phyloP scores from a whole-genome alignment of 352 stramenopile genomes.

The Pythium plurisporium region DNA sequence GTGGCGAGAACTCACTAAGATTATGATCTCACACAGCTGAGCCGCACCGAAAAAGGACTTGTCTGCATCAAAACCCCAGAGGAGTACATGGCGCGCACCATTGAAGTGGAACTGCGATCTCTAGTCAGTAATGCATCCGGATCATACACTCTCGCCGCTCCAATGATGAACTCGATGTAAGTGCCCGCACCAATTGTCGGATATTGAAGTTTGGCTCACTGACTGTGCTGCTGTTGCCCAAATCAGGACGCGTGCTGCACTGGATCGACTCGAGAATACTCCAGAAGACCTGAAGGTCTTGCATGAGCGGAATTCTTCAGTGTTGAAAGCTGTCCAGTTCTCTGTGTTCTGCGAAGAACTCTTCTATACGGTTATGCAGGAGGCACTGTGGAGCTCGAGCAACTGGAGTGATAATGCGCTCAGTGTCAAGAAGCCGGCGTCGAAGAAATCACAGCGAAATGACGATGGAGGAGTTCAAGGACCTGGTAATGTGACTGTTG shows the following conservation, averaged over 20 bases:
- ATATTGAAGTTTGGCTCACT: neutral
- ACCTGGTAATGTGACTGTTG: constrained; percentile 46
- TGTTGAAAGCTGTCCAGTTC: constrained; percentile 80
- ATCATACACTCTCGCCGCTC: constrained; percentile 12
- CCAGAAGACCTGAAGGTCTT: constrained; percentile 56
- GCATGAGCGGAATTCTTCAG: constrained; percentile 60
- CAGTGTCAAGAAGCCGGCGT: constrained; percentile 28
- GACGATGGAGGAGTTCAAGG: constrained; percentile 21
- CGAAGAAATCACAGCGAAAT: constrained; percentile 37
- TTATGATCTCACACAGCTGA: constrained; percentile 37
- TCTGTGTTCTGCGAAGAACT: constrained; percentile 85
- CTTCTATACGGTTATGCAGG: constrained; percentile 81
- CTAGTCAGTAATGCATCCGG: constrained; percentile 1
- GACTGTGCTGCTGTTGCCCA: neutral
- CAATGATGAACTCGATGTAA: constrained; percentile 19
- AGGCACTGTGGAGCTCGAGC: constrained; percentile 56
- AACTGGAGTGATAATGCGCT: constrained; percentile 71
- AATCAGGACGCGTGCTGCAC: constrained; percentile 42
- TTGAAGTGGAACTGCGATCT: constrained; percentile 46
- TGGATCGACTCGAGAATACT: constrained; percentile 58
- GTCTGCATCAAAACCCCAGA: constrained; percentile 75
- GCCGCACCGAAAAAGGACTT: constrained; percentile 73
- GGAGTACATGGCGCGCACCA: constrained; percentile 68
- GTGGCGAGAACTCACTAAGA: too few species aligned
- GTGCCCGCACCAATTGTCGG: neutral